These are phyloP conservation scores for Odontarrhena argentea DNA, from an alignment of 345 rosid genomes.

Conservation along the genomic window DNA sequence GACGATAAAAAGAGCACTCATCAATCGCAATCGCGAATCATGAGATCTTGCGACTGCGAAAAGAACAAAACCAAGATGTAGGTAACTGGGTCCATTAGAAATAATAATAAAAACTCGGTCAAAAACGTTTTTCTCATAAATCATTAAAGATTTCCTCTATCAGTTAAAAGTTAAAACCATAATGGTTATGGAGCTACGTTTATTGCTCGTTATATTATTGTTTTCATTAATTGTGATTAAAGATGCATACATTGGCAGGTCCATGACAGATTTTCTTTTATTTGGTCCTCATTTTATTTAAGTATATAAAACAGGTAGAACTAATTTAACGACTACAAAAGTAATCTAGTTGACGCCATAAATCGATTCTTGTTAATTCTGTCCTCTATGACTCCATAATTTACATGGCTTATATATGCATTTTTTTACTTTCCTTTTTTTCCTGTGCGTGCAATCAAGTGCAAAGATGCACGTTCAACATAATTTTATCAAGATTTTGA, in stretches of 20 bases:
- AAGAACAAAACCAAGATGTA: too few species aligned
- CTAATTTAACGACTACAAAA: neutral
- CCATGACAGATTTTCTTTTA: slow-evolving; percentile 34
- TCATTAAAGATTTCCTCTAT: too few species aligned
- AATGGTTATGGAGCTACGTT: slow-evolving; percentile 4
- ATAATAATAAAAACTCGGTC: too few species aligned
- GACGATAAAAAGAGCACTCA: too few species aligned
- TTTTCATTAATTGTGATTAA: neutral
- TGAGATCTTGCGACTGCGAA: too few species aligned
- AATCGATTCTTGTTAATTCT: neutral
- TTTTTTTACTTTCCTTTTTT: too few species aligned
- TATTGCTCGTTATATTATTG: neutral
- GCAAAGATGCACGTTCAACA: neutral
- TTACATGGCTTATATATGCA: neutral
- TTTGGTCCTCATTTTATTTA: slow-evolving; percentile 24
- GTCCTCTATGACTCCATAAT: slow-evolving; percentile 5
- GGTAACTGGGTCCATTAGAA: too few species aligned
- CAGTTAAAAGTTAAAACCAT: neutral
- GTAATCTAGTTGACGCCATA: slow-evolving; percentile 8
- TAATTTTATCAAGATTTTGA: neutral
- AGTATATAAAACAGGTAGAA: slow-evolving; percentile 11
- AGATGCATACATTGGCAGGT: slow-evolving; percentile 26
- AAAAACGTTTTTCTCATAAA: too few species aligned
- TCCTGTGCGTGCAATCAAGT: too few species aligned
- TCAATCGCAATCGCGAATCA: too few species aligned